A percentile compares a stretch with the other conserved stretches of the same genome.
phyloP scores from a whole-genome alignment of 2,329 filamentous ascomycete genomes.

The Monilinia fructigena region DNA sequence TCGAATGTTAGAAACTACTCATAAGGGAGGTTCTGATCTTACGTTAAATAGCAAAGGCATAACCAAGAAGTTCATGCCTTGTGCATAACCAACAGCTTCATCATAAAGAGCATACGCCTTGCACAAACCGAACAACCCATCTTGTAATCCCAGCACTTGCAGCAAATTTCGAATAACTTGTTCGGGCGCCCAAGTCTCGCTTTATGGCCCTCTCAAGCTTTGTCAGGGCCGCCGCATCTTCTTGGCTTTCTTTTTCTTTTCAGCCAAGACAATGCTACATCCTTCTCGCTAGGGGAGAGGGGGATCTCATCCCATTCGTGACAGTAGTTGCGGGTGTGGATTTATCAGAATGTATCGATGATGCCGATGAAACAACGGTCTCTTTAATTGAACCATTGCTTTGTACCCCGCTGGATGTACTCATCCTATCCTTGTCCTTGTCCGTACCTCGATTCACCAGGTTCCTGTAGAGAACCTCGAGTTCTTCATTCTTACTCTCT shows the following conservation, averaged over 20 bases:
- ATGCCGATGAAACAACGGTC: conserved; percentile 72
- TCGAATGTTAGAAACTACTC: conserved; percentile 32
- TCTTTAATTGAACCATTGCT: conserved; percentile 57
- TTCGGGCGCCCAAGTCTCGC: conserved; percentile 85
- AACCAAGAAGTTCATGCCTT: conserved; percentile 97
- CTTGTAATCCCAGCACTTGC: conserved; percentile 88
- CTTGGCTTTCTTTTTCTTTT: conserved; percentile 77
- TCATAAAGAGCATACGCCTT: conserved; percentile 97
- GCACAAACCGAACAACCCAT: conserved; percentile 91
- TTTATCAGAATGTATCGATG: conserved; percentile 76
- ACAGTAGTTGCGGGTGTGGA: conserved; percentile 61
- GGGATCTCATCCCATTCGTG: conserved; percentile 52
- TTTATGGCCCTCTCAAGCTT: conserved; percentile 91
- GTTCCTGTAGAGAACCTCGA: conserved; percentile 84
- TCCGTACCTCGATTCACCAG: conserved; percentile 77
- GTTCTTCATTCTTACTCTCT: conserved; percentile 88
- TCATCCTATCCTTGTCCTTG: conserved; percentile 67
- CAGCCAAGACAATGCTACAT: conserved; percentile 58
- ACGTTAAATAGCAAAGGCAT: conserved; percentile 96
- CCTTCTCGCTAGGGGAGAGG: conserved; percentile 61
- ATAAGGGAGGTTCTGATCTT: conserved; percentile 41
- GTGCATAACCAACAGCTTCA: conserved; percentile 90
- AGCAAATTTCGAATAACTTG: conserved; percentile 95
- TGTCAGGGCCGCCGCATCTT: conserved; percentile 68
- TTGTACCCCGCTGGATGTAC: conserved; percentile 39